These are phyloP conservation scores for Leptographium procerum DNA, from an alignment of 2,329 filamentous ascomycete genomes.

Conservation along the genomic window DNA sequence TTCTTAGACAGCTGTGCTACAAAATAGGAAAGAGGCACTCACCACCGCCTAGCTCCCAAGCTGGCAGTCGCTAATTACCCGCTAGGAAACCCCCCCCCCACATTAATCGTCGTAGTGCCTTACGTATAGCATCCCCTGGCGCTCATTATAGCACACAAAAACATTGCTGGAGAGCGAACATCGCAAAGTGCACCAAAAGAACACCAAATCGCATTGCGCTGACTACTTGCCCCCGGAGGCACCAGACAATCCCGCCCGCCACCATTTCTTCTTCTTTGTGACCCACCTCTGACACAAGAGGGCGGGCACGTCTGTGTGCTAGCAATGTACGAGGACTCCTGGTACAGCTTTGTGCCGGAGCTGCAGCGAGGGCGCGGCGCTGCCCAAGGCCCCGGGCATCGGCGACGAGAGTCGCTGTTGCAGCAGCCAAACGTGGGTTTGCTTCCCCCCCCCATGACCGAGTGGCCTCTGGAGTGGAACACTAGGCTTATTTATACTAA, in stretches of 20 bases:
- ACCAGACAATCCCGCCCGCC: background rate
- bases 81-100: background rate
- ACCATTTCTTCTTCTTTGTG: background rate
- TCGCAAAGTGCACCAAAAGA: background rate
- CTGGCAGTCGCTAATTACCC: background rate
- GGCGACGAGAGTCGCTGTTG: conserved; percentile 58
- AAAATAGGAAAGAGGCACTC: background rate
- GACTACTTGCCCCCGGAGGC: background rate
- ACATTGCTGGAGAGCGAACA: background rate
- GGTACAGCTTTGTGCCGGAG: conserved; percentile 68
- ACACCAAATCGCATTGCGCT: background rate
- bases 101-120: background rate
- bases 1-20: background rate
- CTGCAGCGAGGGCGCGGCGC: conserved; percentile 35
- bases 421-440: conserved; percentile 49
- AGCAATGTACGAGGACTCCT: conserved; percentile 70
- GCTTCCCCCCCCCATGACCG: conserved; percentile 7
- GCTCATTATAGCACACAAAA: background rate
- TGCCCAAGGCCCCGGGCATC: conserved; percentile 40
- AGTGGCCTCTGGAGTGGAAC: too few species aligned
- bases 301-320: background rate
- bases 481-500: background rate
- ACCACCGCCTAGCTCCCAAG: background rate
- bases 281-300: background rate
- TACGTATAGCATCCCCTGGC: background rate